Evolutionary conservation across 306 rosid genomes (phyloP).

Genomic region (Crataegus laevigata): DNA sequence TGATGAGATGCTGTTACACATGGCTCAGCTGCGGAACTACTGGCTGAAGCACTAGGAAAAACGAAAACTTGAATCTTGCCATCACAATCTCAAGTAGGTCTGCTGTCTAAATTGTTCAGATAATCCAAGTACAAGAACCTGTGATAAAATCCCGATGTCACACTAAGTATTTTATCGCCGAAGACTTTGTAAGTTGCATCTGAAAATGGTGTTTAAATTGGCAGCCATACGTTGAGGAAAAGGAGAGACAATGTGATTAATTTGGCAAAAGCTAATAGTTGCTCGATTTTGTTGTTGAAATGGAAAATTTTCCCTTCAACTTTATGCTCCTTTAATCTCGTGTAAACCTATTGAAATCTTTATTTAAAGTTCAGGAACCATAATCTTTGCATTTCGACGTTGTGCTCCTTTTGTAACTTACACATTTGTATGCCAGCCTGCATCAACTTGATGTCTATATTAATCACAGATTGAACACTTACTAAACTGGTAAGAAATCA

Average conservation of each 20-base stretch:
- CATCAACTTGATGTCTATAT: no score
- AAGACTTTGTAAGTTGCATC: not conserved
- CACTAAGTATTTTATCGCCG: not conserved
- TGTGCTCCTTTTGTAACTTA: not conserved
- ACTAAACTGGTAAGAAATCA: no score
- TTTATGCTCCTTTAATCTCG: no score
- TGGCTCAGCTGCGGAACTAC: conserved; percentile 92
- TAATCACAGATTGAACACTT: no score
- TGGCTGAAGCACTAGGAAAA: conserved; percentile 82
- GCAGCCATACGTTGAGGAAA: not conserved
- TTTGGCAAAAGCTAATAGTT: not conserved
- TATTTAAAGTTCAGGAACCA: not conserved
- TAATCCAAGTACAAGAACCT: not conserved
- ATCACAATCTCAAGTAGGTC: conserved; percentile 1
- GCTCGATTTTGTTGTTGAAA: not conserved
- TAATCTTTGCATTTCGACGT: not conserved
- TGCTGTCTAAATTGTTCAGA: not conserved
- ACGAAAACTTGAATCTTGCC: not conserved
- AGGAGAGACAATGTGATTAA: not conserved
- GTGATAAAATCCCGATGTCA: not conserved
- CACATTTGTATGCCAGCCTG: no score
- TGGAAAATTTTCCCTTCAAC: no score
- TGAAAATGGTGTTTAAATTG: not conserved
- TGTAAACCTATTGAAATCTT: no score
- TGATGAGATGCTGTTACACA: conserved; percentile 85